Evolutionary conservation across 345 rosid species (phyloP).

Genomic region (Citrus maxima): DNA sequence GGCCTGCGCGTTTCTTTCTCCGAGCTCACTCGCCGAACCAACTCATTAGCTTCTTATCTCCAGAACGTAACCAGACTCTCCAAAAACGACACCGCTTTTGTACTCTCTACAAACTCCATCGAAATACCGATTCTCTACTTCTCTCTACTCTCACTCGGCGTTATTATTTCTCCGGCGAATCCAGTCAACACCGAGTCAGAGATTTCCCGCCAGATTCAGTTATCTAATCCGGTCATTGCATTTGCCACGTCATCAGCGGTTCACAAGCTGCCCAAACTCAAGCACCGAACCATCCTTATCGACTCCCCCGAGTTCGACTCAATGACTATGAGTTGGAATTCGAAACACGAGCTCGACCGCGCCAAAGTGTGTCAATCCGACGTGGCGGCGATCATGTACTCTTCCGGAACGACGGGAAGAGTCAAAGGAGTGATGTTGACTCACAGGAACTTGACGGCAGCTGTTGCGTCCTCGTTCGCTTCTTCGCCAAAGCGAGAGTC

Average conservation of each 20-base stretch:
- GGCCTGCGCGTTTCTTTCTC: constrained; percentile 1
- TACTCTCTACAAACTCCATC: constrained; percentile 22
- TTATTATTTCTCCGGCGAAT: constrained; percentile 27
- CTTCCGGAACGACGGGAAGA: constrained; percentile 39
- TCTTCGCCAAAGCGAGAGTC: not conserved
- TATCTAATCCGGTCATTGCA: constrained; percentile 24
- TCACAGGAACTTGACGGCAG: constrained; percentile 26
- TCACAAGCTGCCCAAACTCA: constrained; percentile 21
- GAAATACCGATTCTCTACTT: constrained; percentile 26
- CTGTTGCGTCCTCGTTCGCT: not conserved
- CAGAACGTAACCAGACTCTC: constrained; percentile 7
- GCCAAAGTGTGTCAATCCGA: constrained; percentile 26
- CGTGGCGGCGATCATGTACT: constrained; percentile 33
- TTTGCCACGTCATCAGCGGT: constrained; percentile 25
- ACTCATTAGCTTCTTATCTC: not conserved
- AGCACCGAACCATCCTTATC: constrained; percentile 10
- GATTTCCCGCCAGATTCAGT: constrained; percentile 13
- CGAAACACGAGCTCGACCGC: not conserved
- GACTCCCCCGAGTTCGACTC: constrained; percentile 30
- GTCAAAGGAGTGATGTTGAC: constrained; percentile 40
- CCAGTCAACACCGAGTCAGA: constrained; percentile 24
- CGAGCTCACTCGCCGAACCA: not conserved
- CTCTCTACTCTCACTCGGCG: constrained; percentile 29
- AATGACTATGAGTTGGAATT: not conserved
- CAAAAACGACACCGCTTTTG: constrained; percentile 24